Conservation (phyloP, 1,284 basidiomycete genomes). For the Austropuccinia psidii region DNA sequence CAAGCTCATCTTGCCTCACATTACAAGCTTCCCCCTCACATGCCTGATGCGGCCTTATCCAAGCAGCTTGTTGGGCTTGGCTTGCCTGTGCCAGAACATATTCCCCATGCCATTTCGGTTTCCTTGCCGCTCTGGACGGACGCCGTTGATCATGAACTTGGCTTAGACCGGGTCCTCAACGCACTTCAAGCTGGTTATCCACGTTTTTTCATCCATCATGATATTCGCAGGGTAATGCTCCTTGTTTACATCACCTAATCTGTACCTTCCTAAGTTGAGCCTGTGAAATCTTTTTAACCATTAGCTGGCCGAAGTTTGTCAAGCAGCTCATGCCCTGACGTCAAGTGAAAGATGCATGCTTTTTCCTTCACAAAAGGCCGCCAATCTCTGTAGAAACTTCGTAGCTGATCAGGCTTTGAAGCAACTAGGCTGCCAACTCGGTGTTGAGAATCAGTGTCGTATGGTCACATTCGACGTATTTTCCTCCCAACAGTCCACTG, state of each 20-base stretch:
- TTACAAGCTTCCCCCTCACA: no score
- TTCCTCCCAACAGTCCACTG: slow-evolving; percentile 39
- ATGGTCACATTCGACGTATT: slow-evolving; percentile 47
- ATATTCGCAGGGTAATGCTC: slow-evolving; percentile 71
- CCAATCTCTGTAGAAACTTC: slow-evolving; percentile 68
- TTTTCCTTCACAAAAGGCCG: slow-evolving; percentile 63
- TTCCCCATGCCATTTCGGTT: slow-evolving; percentile 81
- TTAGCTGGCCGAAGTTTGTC: slow-evolving; percentile 34
- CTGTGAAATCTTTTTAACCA: no score
- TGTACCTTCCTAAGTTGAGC: no score
- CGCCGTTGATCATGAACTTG: slow-evolving; percentile 88
- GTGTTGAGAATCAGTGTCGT: slow-evolving; percentile 64
- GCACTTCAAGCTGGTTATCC: slow-evolving; percentile 92
- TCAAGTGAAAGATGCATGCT: slow-evolving; percentile 60
- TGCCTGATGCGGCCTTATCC: no score
- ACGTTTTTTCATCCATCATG: slow-evolving; percentile 86
- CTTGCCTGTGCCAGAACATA: slow-evolving; percentile 47
- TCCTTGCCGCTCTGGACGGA: slow-evolving; percentile 91
- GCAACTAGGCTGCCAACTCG: slow-evolving; percentile 55
- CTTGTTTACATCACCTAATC: no score
- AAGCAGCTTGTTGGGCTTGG: slow-evolving; percentile 42
- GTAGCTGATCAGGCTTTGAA: slow-evolving; percentile 56
- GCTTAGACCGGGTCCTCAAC: slow-evolving; percentile 70
- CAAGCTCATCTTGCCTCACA: no score
- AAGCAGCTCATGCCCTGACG: slow-evolving; percentile 29